These are phyloP conservation scores for Annulohypoxylon bovei DNA, from an alignment of 495 filamentous ascomycete genomes.

Conservation along the genomic window DNA sequence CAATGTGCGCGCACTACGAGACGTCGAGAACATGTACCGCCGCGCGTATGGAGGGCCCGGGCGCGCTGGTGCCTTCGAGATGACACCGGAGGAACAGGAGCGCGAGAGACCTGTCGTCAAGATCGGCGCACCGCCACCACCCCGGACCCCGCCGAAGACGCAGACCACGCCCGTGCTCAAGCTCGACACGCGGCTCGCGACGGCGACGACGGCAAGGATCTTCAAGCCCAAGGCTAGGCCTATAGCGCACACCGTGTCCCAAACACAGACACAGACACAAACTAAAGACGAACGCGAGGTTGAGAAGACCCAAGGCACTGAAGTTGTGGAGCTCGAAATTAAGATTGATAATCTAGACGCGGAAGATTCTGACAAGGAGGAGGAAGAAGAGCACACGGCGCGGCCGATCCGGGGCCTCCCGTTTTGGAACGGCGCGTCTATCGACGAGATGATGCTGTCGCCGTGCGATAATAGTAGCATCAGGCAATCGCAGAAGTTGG, in stretches of 20 bases:
- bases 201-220: slow-evolving; percentile 23
- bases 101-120: slow-evolving; percentile 42
- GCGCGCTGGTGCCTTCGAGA: slow-evolving; percentile 48
- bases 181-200: slow-evolving; percentile 53
- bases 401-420: slow-evolving; percentile 43
- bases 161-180: slow-evolving; percentile 47
- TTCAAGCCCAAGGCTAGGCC: slow-evolving; percentile 37
- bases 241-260: not conserved
- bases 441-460: slow-evolving; percentile 49
- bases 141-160: slow-evolving; percentile 20
- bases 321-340: slow-evolving; percentile 24
- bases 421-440: slow-evolving; percentile 44
- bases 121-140: slow-evolving; percentile 42
- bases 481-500: slow-evolving; percentile 40
- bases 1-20: slow-evolving; percentile 61
- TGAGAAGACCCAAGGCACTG: not conserved
- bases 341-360: slow-evolving; percentile 9
- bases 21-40: slow-evolving; percentile 67
- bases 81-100: slow-evolving; percentile 25
- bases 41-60: slow-evolving; percentile 60
- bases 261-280: not conserved
- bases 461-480: slow-evolving; percentile 20
- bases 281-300: too few species aligned
- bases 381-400: slow-evolving; percentile 52
- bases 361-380: not conserved